phyloP scores from a whole-genome alignment of 23 red algal species.

The Gracilaria caudata region DNA sequence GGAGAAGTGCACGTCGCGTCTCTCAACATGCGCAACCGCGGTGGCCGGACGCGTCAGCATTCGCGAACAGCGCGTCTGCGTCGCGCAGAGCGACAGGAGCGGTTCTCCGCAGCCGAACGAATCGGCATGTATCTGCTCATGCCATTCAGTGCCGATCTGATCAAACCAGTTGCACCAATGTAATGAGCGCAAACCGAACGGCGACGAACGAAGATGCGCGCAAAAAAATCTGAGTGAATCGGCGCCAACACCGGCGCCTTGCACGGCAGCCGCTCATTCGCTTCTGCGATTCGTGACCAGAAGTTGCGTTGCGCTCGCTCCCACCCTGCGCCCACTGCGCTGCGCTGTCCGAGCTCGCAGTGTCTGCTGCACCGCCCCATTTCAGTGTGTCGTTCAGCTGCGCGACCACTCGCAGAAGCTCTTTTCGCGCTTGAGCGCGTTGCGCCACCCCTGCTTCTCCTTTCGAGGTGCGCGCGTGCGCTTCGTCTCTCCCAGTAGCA shows the following conservation, averaged over 20 bases:
- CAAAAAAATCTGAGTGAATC: constrained; percentile 20
- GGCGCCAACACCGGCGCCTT: not conserved
- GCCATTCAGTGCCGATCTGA: too few species aligned
- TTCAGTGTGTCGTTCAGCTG: not conserved
- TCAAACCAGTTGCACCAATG: too few species aligned
- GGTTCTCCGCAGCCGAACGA: too few species aligned
- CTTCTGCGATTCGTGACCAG: constrained; percentile 32
- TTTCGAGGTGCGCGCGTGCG: not conserved
- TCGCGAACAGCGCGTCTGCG: too few species aligned
- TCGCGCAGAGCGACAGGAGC: too few species aligned
- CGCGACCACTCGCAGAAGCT: not conserved
- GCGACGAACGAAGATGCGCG: not conserved
- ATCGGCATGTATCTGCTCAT: too few species aligned
- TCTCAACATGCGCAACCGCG: too few species aligned
- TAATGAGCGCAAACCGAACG: not conserved
- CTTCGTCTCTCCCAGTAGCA: not conserved
- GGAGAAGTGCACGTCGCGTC: too few species aligned
- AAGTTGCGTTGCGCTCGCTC: not conserved
- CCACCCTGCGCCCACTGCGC: too few species aligned
- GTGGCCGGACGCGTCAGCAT: too few species aligned
- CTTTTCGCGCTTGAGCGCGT: not conserved
- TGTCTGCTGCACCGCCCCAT: too few species aligned
- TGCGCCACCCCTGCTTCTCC: not conserved
- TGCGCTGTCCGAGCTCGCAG: not conserved
- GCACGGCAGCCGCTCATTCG: constrained; percentile 21